These are phyloP conservation scores for Beta macrorhiza DNA, from an alignment of 179 eudicot genomes.

Conservation along the genomic window DNA sequence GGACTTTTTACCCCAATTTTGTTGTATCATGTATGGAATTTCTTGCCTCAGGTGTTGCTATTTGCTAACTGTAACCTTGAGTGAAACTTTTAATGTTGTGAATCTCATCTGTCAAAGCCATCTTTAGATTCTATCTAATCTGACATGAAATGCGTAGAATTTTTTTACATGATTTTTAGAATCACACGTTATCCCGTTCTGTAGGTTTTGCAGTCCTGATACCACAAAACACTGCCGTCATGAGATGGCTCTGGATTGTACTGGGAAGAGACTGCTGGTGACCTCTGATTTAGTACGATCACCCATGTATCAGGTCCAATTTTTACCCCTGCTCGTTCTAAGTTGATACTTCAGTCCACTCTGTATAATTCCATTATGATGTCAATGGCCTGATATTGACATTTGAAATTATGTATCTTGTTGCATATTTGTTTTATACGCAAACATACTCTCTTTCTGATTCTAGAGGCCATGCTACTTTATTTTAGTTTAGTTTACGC, in stretches of 20 bases:
- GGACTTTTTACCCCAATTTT: neutral
- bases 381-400: constrained; percentile 1
- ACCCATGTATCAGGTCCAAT: constrained; percentile 77
- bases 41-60: neutral
- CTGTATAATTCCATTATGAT: neutral
- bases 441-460: neutral
- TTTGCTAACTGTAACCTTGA: neutral
- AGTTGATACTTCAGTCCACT: neutral
- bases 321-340: neutral
- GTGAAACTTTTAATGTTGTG: neutral
- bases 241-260: constrained; percentile 89
- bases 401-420: neutral
- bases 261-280: constrained; percentile 79
- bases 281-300: constrained; percentile 88
- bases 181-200: constrained; percentile 25
- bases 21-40: neutral
- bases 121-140: neutral
- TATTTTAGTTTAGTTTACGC: neutral
- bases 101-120: neutral
- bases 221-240: constrained; percentile 44
- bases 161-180: neutral
- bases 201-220: constrained; percentile 55
- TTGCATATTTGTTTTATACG: neutral
- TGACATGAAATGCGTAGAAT: neutral
- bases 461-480: neutral